Conservation (phyloP, 306 rosid species). For the Spatholobus suberectus region DNA sequence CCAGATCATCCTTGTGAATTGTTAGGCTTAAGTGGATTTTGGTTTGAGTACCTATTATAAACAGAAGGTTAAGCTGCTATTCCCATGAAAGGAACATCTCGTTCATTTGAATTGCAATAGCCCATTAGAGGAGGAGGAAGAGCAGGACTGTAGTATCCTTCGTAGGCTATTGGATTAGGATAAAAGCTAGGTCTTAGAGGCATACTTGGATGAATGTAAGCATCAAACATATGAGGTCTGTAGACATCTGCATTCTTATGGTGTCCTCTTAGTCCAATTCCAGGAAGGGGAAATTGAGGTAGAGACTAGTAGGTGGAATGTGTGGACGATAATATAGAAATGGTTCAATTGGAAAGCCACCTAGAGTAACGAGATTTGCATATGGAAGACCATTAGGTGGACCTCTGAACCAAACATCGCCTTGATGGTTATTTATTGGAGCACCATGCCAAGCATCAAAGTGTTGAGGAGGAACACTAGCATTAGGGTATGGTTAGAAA, state of each 20-base stretch:
- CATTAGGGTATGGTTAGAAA: constrained; percentile 67
- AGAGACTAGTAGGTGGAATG: constrained; percentile 67
- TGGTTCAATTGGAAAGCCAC: constrained; percentile 81
- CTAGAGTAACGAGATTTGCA: constrained; percentile 70
- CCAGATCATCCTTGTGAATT: constrained; percentile 63
- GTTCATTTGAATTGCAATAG: constrained; percentile 71
- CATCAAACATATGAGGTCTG: constrained; percentile 84
- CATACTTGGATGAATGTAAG: constrained; percentile 72
- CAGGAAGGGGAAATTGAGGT: constrained; percentile 69
- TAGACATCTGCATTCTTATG: constrained; percentile 84
- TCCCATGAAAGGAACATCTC: constrained; percentile 78
- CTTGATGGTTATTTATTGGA: constrained; percentile 74
- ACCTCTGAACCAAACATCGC: constrained; percentile 87
- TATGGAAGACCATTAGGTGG: constrained; percentile 83
- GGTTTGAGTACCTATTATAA: constrained; percentile 63
- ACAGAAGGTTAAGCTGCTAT: constrained; percentile 64
- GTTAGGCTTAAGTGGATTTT: constrained; percentile 60
- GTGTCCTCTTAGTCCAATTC: constrained; percentile 70
- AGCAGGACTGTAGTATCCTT: constrained; percentile 71
- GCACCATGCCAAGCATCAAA: constrained; percentile 83
- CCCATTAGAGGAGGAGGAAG: constrained; percentile 83
- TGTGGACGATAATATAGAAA: constrained; percentile 81
- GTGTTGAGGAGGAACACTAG: constrained; percentile 66
- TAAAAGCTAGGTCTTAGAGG: constrained; percentile 85
- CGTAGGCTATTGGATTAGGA: constrained; percentile 75